Evolutionary conservation across 2,329 filamentous ascomycete species (phyloP).

Genomic region (Penicillium brevicompactum): DNA sequence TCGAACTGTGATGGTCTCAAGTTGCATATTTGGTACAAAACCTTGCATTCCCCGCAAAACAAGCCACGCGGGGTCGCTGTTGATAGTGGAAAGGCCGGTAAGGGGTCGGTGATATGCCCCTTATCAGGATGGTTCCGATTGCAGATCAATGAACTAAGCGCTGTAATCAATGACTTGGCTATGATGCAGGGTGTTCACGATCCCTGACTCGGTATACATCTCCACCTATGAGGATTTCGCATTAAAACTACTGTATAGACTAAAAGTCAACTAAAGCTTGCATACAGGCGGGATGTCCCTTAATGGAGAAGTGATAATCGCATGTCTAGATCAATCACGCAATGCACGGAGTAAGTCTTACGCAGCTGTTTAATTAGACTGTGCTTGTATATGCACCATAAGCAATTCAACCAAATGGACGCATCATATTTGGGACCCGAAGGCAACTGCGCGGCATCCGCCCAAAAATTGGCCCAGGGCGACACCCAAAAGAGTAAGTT

Average conservation of each 20-base stretch:
- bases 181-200: neutral
- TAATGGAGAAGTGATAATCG: neutral
- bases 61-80: neutral
- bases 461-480: neutral
- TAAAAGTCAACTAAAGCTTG: neutral
- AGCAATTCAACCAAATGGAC: neutral
- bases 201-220: neutral
- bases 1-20: too few relatives aligned
- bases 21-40: too few relatives aligned
- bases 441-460: neutral
- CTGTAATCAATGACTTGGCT: neutral
- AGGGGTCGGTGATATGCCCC: neutral
- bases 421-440: neutral
- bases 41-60: neutral
- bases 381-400: neutral
- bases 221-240: neutral
- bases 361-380: neutral
- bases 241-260: neutral
- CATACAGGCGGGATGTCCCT: neutral
- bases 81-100: neutral
- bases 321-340: neutral
- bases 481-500: neutral
- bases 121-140: neutral
- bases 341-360: neutral
- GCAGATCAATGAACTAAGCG: neutral